phyloP scores from a whole-genome alignment of 2,329 filamentous ascomycete species.

The Pestalotiopsis sp. region DNA sequence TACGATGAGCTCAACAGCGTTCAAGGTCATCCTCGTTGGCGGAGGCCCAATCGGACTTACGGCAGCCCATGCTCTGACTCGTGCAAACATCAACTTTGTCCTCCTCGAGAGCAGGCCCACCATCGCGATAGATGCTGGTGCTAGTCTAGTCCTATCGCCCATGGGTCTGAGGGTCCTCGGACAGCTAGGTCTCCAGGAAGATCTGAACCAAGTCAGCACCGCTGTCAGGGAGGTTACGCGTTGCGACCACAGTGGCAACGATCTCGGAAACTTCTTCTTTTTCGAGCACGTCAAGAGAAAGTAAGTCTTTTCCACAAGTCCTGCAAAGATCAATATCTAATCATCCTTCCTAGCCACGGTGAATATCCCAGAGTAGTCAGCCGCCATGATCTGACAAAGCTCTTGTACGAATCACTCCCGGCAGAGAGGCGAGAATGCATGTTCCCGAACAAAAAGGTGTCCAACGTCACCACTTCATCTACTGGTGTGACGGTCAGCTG shows the following conservation, averaged over 20 bases:
- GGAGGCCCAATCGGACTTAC: conserved; percentile 26
- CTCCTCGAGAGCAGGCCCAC: conserved; percentile 30
- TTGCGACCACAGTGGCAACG: conserved; percentile 26
- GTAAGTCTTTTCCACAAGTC: conserved; percentile 15
- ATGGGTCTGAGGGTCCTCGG: conserved; percentile 28
- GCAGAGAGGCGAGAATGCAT: conserved; percentile 26
- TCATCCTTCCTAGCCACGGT: conserved; percentile 26
- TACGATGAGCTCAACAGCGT: conserved; percentile 1
- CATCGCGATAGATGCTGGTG: conserved; percentile 25
- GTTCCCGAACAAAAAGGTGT: conserved; percentile 8
- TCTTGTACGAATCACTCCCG: conserved; percentile 31
- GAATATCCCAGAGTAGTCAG: conserved; percentile 29
- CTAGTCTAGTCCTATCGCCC: conserved; percentile 28
- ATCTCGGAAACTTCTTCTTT: conserved; percentile 23
- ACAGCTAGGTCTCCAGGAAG: conserved; percentile 31
- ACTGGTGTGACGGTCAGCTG: conserved; percentile 12
- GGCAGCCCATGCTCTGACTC: conserved; percentile 25
- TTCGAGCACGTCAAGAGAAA: conserved; percentile 25
- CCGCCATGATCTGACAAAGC: conserved; percentile 33
- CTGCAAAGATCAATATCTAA: neutral
- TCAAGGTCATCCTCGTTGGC: conserved; percentile 24
- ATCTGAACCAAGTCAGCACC: conserved; percentile 22
- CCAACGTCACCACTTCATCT: conserved; percentile 1
- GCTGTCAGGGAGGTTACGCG: conserved; percentile 20
- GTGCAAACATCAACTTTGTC: conserved; percentile 33